phyloP scores from a whole-genome alignment of 495 filamentous ascomycete species.

The Lasiosphaeria hispida region DNA sequence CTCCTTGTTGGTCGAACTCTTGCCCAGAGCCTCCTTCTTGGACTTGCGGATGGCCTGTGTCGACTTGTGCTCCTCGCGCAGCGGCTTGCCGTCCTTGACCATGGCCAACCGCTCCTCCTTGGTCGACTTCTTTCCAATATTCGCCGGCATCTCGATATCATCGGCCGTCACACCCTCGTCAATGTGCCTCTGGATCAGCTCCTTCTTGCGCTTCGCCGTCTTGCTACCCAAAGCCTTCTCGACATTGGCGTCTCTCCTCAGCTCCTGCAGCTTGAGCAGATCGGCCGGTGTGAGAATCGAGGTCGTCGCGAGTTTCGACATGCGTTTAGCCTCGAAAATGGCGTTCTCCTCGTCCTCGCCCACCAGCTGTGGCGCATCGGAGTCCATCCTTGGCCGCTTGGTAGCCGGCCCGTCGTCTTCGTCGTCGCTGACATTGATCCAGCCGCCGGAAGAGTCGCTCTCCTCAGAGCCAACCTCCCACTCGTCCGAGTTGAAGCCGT shows the following conservation, averaged over 20 bases:
- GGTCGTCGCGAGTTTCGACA: slow-evolving; percentile 72
- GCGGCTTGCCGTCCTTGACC: slow-evolving; percentile 71
- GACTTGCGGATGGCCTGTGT: slow-evolving; percentile 76
- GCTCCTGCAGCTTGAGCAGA: slow-evolving; percentile 85
- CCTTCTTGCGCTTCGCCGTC: slow-evolving; percentile 43
- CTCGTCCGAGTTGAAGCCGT: slow-evolving; percentile 70
- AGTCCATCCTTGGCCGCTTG: slow-evolving; percentile 56
- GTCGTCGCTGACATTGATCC: slow-evolving; percentile 87
- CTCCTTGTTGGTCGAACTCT: slow-evolving; percentile 96
- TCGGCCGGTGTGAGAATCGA: slow-evolving; percentile 89
- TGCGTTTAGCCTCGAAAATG: slow-evolving; percentile 36
- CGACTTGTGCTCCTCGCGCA: slow-evolving; percentile 73
- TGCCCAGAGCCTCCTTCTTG: slow-evolving; percentile 81
- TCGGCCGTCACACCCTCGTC: slow-evolving; percentile 85
- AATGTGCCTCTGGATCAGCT: slow-evolving; percentile 58
- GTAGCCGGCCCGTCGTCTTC: slow-evolving; percentile 63
- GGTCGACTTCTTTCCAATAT: slow-evolving; percentile 61
- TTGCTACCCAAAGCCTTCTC: slow-evolving; percentile 53
- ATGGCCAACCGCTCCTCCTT: slow-evolving; percentile 79
- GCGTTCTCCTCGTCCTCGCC: slow-evolving; percentile 37
- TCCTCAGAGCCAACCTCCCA: slow-evolving; percentile 84
- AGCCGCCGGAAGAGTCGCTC: slow-evolving; percentile 72
- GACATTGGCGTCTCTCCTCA: slow-evolving; percentile 69
- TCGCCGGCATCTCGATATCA: slow-evolving; percentile 78
- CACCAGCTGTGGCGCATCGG: slow-evolving; percentile 25